Evolutionary conservation across 768 basidiomycete species (phyloP).

Genomic region (Phylloporus arenicola): DNA sequence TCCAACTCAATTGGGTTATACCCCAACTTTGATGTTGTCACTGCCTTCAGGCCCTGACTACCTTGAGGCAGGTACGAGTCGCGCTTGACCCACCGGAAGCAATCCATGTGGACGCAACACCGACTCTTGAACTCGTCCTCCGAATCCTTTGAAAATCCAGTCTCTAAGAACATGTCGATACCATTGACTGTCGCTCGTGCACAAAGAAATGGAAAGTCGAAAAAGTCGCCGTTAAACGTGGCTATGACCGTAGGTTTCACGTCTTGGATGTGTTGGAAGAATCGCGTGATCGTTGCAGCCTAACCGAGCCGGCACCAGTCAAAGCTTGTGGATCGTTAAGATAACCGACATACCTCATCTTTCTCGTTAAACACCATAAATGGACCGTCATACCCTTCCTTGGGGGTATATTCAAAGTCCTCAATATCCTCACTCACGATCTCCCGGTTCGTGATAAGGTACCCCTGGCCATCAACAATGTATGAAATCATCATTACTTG

Average conservation of each 20-base stretch:
- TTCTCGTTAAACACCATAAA: constrained; percentile 94
- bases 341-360: constrained; percentile 61
- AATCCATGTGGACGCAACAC: constrained; percentile 96
- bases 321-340: neutral
- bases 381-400: constrained; percentile 94
- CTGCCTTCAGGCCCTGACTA: constrained; percentile 96
- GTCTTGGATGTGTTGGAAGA: constrained; percentile 92
- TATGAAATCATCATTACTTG: constrained; percentile 99
- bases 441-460: constrained; percentile 94
- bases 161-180: constrained; percentile 95
- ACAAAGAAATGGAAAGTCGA: constrained; percentile 96
- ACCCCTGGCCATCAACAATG: constrained; percentile 98
- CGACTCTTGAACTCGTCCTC: constrained; percentile 96
- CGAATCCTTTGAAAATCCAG: constrained; percentile 82
- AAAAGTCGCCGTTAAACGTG: constrained; percentile 98
- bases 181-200: constrained; percentile 82
- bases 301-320: constrained; percentile 26
- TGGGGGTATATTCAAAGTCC: constrained; percentile 98
- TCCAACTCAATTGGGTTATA: constrained; percentile 97
- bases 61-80: constrained; percentile 98
- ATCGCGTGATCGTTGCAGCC: constrained; percentile 77
- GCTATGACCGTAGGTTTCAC: constrained; percentile 96
- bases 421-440: constrained; percentile 97
- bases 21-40: constrained; percentile 92
- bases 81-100: constrained; percentile 99